These are phyloP conservation scores for Colletotrichum viniferum DNA, from an alignment of 2,329 filamentous ascomycete genomes.

Conservation along the genomic window DNA sequence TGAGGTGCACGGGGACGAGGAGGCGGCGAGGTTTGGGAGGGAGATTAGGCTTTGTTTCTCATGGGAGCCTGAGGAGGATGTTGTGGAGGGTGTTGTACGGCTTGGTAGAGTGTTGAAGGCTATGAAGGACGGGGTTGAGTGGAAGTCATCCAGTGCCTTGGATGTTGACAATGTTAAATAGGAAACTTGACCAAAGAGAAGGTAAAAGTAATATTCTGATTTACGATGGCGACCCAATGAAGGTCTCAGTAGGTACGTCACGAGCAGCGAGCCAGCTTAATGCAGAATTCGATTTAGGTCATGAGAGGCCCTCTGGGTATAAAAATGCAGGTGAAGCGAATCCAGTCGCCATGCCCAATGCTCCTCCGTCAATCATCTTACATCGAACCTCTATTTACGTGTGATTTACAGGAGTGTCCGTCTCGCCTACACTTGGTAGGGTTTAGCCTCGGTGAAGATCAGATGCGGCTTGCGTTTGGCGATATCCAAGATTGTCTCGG, in stretches of 20 bases:
- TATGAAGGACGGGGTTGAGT: constrained; percentile 31
- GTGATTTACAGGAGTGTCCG: background rate
- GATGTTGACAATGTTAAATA: constrained; percentile 19
- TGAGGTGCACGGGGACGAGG: constrained; percentile 64
- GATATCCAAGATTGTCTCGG: constrained; percentile 87
- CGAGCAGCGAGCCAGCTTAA: background rate
- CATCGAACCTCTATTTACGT: background rate
- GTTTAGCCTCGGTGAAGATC: constrained; percentile 70
- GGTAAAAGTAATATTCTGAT: background rate
- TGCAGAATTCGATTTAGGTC: background rate
- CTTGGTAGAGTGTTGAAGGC: constrained; percentile 53
- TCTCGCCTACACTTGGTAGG: constrained; percentile 55
- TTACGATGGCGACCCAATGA: background rate
- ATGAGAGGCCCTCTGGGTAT: constrained; percentile 3
- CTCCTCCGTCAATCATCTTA: background rate
- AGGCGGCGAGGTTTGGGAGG: constrained; percentile 58
- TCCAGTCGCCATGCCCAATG: background rate
- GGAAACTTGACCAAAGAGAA: background rate
- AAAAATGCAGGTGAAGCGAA: constrained; percentile 3
- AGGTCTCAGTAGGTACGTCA: background rate
- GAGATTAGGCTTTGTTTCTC: constrained; percentile 72
- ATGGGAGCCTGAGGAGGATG: constrained; percentile 70
- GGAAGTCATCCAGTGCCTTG: constrained; percentile 7
- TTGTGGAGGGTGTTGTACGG: constrained; percentile 71
- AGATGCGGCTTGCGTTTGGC: constrained; percentile 88